Evolutionary conservation across 2,329 filamentous ascomycete species (phyloP), one percentile per base, ranked within the genome.

Genomic region (Rhytidhysteron rufulum): DNA sequence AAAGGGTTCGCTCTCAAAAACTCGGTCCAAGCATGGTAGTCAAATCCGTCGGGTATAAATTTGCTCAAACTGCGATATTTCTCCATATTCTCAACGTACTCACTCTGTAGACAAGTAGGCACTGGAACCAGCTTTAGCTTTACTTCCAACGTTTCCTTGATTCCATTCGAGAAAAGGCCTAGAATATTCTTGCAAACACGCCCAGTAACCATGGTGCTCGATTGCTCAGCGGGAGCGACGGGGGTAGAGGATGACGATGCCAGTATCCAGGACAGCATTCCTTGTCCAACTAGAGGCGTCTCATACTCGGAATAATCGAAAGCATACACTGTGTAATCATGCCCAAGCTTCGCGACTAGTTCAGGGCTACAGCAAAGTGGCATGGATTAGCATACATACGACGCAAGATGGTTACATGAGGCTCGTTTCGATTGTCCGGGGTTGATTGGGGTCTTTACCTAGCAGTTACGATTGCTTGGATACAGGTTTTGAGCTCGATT

Each of bases 301-400:
- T 96, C 90, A 49, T 87, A 86, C 68, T 98, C 93, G 10, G 93
- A 96, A 65, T 91, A 97, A 66, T 98, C 93, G 70, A 88, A 88
- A 21, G 91, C 89, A 67, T 98, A 98, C 41, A 98, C 83, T n/a
- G 89, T 93, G 68, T 93, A 98, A 69, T 98, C 90, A 65, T 79
- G 70, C 68, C 85, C 75, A 44, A 84, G 62, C 72, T 85, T 73
- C 59, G 80, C 79, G 34, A 89, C 72, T 33, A 98, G 77, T 68
- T 98, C 93, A 27, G 93, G 93, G 61, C 93, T 97, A 70, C 76
- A 79, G 37, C 34, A 39, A 18, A 18, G n/a, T 38, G 38, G n/a
- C n/a, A n/a, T n/a, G n/a, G n/a, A n/a, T n/a, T n/a, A n/a, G n/a
- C n/a, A n/a, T n/a, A n/a, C n/a, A n/a, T n/a, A n/a, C n/a, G n/a